Evolutionary conservation across 2,329 filamentous ascomycete species (phyloP).

Genomic region (Penicillium sp.): DNA sequence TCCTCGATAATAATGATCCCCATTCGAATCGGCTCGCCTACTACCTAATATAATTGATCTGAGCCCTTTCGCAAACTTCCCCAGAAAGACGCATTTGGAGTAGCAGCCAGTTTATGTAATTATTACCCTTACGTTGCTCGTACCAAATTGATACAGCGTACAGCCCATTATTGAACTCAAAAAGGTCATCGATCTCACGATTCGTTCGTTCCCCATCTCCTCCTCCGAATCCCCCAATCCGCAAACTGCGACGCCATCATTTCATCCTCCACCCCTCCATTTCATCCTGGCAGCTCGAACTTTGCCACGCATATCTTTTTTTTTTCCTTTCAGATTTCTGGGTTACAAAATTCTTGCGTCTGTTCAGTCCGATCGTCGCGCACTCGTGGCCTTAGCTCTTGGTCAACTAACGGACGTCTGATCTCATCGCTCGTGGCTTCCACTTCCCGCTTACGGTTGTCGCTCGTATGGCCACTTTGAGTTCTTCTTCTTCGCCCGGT

Average conservation of each 20-base stretch:
- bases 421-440: constrained; percentile 33
- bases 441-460: constrained; percentile 23
- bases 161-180: constrained; percentile 22
- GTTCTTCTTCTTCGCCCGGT: constrained; percentile 24
- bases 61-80: not conserved
- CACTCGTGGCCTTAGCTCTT: not conserved
- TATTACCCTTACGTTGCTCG: constrained; percentile 11
- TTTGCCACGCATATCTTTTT: constrained; percentile 2
- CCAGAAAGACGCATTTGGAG: not conserved
- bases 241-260: constrained; percentile 13
- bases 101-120: constrained; percentile 6
- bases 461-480: constrained; percentile 37
- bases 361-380: constrained; percentile 3
- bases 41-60: no score
- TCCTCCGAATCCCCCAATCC: not conserved
- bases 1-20: not conserved
- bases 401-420: constrained; percentile 22
- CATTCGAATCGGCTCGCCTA: not conserved
- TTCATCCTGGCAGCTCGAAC: constrained; percentile 13
- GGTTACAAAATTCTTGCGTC: constrained; percentile 8
- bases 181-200: constrained; percentile 19
- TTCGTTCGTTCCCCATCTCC: constrained; percentile 7
- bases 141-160: constrained; percentile 3
- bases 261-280: constrained; percentile 14
- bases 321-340: not conserved